A percentile compares a stretch with the other conserved stretches of the same genome.
These are phyloP conservation scores for Ramaria sp. DNA, from an alignment of 768 basidiomycete genomes.

Conservation along the genomic window DNA sequence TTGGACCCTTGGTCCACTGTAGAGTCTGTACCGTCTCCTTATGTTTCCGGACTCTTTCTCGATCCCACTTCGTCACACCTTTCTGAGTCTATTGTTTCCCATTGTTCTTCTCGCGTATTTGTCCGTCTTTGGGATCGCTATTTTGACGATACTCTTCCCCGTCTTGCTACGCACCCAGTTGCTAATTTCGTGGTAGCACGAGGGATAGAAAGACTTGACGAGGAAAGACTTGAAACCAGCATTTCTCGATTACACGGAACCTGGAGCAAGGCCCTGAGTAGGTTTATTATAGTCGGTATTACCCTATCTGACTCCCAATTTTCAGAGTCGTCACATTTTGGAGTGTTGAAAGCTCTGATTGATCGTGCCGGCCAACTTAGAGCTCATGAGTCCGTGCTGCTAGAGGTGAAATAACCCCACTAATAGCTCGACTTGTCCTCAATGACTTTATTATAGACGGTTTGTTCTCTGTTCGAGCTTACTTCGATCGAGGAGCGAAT, in stretches of 20 bases:
- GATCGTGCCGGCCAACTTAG: slow-evolving; percentile 49
- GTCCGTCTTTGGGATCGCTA: slow-evolving; percentile 64
- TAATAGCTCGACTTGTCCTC: background rate
- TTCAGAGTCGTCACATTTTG: slow-evolving; percentile 58
- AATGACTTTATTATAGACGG: slow-evolving; percentile 31
- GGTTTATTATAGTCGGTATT: slow-evolving; percentile 21
- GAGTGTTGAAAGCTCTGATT: slow-evolving; percentile 66
- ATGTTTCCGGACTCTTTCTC: slow-evolving; percentile 68
- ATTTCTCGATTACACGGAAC: slow-evolving; percentile 47
- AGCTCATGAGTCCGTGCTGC: slow-evolving; percentile 35
- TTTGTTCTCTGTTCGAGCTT: slow-evolving; percentile 50
- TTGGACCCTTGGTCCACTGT: slow-evolving; percentile 11
- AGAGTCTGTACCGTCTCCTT: slow-evolving; percentile 54
- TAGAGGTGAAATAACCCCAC: slow-evolving; percentile 36
- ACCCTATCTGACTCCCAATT: background rate
- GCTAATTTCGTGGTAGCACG: slow-evolving; percentile 90
- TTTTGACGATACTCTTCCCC: slow-evolving; percentile 59
- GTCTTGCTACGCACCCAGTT: slow-evolving; percentile 76
- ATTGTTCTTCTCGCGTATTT: slow-evolving; percentile 53
- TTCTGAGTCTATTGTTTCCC: slow-evolving; percentile 66
- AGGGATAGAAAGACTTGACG: slow-evolving; percentile 53
- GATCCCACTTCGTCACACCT: slow-evolving; percentile 86
- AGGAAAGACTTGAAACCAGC: slow-evolving; percentile 40
- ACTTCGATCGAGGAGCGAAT: slow-evolving; percentile 34
- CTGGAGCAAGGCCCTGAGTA: slow-evolving; percentile 60